These are phyloP conservation scores for Vickermania spadyakhi DNA, from an alignment of 208 protist genomes.

Conservation along the genomic window DNA sequence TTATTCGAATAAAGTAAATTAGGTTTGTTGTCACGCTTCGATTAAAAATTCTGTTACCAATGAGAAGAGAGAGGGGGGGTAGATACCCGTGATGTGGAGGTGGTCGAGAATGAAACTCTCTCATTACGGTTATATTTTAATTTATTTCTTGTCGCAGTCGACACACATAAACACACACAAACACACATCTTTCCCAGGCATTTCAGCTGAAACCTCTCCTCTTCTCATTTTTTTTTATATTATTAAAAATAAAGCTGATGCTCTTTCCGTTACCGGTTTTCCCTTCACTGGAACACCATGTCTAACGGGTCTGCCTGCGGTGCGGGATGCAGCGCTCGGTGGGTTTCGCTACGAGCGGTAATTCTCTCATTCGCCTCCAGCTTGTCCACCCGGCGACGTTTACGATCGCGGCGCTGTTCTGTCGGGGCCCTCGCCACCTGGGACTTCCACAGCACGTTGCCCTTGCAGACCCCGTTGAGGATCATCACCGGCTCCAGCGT, in stretches of 20 bases:
- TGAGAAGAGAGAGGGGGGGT: too few species aligned
- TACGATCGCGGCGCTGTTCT: conserved; percentile 68
- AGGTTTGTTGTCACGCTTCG: too few species aligned
- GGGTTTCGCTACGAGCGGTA: conserved; percentile 42
- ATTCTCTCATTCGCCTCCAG: conserved; percentile 52
- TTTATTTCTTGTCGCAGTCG: too few species aligned
- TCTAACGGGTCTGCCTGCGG: conserved; percentile 57
- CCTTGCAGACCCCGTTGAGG: conserved; percentile 92
- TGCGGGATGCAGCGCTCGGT: conserved; percentile 56
- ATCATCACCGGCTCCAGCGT: conserved; percentile 91
- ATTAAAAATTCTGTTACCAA: too few species aligned
- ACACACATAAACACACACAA: too few species aligned
- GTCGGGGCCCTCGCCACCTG: conserved; percentile 45
- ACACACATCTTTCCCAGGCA: not conserved
- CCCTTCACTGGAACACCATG: conserved; percentile 33
- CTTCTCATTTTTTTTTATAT: conserved; percentile 6
- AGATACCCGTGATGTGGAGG: too few species aligned
- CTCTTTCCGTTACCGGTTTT: not conserved
- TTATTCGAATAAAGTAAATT: too few species aligned
- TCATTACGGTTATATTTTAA: too few species aligned
- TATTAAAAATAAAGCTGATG: not conserved
- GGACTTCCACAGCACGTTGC: conserved; percentile 92
- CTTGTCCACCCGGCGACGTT: conserved; percentile 67
- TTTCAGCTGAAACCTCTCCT: not conserved
- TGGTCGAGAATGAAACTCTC: too few species aligned